Evolutionary conservation across 345 rosid genomes (phyloP).

Genomic region (Passiflora organensis): DNA sequence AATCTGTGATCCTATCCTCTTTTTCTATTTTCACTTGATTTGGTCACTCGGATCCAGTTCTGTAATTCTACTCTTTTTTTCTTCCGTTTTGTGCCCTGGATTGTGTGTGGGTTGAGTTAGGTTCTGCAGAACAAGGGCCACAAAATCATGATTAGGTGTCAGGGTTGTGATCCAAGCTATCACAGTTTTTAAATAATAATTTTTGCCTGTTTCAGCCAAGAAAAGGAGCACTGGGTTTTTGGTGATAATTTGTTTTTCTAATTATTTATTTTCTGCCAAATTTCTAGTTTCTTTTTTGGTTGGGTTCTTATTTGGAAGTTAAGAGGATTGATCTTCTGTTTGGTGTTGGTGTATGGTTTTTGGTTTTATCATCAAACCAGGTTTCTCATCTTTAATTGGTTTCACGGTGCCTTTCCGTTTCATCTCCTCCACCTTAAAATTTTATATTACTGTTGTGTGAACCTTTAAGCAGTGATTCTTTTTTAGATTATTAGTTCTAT

Average conservation of each 20-base stretch:
- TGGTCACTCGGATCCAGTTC: conserved; percentile 28
- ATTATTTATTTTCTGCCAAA: not conserved
- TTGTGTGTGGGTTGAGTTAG: not conserved
- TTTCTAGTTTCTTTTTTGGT: not conserved
- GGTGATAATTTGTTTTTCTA: not conserved
- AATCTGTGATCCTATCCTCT: not conserved
- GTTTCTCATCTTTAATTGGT: not conserved
- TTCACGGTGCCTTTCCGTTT: not conserved
- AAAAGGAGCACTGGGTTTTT: not conserved
- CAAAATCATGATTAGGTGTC: conserved; percentile 7
- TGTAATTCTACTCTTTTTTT: not conserved
- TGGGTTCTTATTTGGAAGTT: not conserved
- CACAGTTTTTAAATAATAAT: not conserved
- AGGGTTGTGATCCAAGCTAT: conserved; percentile 7
- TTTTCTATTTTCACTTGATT: not conserved
- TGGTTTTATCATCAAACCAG: not conserved
- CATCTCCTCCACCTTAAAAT: not conserved
- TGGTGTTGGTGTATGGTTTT: conserved; percentile 1
- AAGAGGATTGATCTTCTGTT: not conserved
- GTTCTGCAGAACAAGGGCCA: not conserved
- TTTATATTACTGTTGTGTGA: not conserved
- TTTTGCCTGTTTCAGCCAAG: conserved; percentile 9
- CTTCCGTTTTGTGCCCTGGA: conserved; percentile 2
- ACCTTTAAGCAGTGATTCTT: not conserved
- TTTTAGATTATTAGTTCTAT: not conserved